phyloP scores from a whole-genome alignment of 2,329 filamentous ascomycete genomes.

The Colletotrichum godetiae region DNA sequence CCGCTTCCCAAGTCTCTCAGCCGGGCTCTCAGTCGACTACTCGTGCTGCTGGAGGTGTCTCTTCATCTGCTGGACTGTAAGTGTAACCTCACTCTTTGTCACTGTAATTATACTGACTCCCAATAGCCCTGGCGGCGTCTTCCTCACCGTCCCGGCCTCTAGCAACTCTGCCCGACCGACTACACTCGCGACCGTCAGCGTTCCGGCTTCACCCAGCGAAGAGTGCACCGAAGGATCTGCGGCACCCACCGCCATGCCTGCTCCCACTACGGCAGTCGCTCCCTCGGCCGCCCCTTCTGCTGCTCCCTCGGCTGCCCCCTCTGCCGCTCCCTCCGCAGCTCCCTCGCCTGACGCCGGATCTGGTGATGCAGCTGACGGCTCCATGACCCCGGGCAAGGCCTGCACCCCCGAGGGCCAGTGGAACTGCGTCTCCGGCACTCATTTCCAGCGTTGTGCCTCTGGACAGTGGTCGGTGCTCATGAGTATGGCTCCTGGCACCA shows the following conservation, averaged over 20 bases:
- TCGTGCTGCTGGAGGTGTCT: constrained; percentile 27
- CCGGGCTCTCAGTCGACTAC: constrained; percentile 17
- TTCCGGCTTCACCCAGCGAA: constrained; percentile 37
- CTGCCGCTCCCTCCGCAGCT: neutral
- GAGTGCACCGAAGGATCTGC: constrained; percentile 12
- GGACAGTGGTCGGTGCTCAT: constrained; percentile 64
- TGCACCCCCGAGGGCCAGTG: constrained; percentile 67
- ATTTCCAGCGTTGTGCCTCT: constrained; percentile 72
- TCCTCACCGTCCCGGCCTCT: constrained; percentile 48
- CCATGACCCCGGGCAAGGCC: constrained; percentile 49
- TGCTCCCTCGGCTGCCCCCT: neutral
- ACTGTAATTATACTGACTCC: constrained; percentile 35
- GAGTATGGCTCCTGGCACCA: constrained; percentile 64
- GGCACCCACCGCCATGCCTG: constrained; percentile 5
- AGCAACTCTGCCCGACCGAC: constrained; percentile 37
- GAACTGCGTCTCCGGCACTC: constrained; percentile 66
- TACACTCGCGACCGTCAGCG: constrained; percentile 41
- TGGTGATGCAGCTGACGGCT: constrained; percentile 41
- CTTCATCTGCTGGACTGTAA: constrained; percentile 41
- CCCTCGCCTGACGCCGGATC: constrained; percentile 7
- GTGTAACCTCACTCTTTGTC: constrained; percentile 33
- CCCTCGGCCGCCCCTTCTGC: neutral
- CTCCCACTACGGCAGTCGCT: constrained; percentile 9
- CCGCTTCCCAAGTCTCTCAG: constrained; percentile 15
- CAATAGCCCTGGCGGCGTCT: constrained; percentile 55